Evolutionary conservation across 305 asterid species (phyloP).

Genomic region (Striga hermonthica): DNA sequence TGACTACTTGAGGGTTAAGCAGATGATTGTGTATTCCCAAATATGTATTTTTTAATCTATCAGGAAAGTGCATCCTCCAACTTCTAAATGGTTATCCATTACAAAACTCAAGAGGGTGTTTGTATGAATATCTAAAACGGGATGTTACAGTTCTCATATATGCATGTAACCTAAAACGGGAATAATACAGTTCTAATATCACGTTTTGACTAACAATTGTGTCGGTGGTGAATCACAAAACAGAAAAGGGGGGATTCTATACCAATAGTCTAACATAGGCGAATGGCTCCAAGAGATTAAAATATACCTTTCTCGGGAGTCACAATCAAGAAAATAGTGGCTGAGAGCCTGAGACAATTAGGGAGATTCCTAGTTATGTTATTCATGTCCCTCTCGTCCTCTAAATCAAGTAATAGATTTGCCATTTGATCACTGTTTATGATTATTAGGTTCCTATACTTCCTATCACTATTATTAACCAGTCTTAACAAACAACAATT

Average conservation of each 20-base stretch:
- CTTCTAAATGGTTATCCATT: no score
- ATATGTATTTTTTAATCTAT: no score
- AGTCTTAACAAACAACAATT: neutral
- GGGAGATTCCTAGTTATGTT: neutral
- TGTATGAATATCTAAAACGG: no score
- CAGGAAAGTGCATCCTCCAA: no score
- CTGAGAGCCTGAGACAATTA: neutral
- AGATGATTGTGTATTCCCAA: no score
- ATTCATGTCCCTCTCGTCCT: neutral
- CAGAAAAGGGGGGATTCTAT: neutral
- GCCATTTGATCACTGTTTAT: slow-evolving; percentile 1
- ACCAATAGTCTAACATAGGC: neutral
- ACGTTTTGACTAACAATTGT: neutral
- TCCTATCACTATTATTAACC: neutral
- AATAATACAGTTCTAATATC: neutral
- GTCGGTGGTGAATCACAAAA: no score
- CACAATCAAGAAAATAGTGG: no score
- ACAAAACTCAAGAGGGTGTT: no score
- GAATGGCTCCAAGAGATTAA: neutral
- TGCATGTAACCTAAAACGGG: no score
- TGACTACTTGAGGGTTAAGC: no score
- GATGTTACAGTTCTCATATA: no score
- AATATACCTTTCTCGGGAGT: neutral
- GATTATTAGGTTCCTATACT: neutral
- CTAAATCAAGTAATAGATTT: neutral